Evolutionary conservation across 2,329 filamentous ascomycete species (phyloP), one percentile per base, ranked within the genome.

Genomic region (Aureobasidium mangrovei): DNA sequence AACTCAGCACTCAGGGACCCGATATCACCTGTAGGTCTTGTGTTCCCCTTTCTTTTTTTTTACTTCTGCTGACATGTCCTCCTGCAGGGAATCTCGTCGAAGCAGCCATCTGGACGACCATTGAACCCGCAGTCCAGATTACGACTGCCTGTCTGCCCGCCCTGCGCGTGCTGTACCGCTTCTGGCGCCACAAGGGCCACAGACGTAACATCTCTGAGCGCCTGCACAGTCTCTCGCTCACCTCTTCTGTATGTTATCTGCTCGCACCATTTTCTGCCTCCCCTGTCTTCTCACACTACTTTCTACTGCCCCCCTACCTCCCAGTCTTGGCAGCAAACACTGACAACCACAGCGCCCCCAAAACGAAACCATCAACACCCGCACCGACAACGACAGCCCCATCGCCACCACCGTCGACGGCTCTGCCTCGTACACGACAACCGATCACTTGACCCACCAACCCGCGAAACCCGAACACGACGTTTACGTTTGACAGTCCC

Each of bases 41-140:
- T 43, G 7, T 35, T n/a, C 31, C 28, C 4, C 6, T 24, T 18
- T n/a, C 42, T 33, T 32, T 5, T 44, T n/a, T 33, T 28, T 8
- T 26, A 12, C 24, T 26, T 26, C 24, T 41, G 26, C 36, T 27
- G 5, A 9, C 12, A 29, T 41, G 10, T 18, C 9, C 39, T 35
- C 12, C 26, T 38, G 9, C 35, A 58, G 57, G 54, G 41, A 53
- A 54, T 49, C 29, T 57, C 7, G 33, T 57, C 36, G 35, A 56
- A 26, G 49, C 56, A 7, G 58, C 57, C 7, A 51, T 60, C 28
- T 59, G 55, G 58, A 60, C 58, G 1, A 59, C 57, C 3, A 54
- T 60, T 28, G 58, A 60, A 31, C 58, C 58, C 8, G 52, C 58
- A 7, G 58, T 59, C 5, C 57, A 56, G 10, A 59, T 60, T 12